phyloP scores from a whole-genome alignment of 2,329 filamentous ascomycete genomes.

The Hypoxylon sp. region DNA sequence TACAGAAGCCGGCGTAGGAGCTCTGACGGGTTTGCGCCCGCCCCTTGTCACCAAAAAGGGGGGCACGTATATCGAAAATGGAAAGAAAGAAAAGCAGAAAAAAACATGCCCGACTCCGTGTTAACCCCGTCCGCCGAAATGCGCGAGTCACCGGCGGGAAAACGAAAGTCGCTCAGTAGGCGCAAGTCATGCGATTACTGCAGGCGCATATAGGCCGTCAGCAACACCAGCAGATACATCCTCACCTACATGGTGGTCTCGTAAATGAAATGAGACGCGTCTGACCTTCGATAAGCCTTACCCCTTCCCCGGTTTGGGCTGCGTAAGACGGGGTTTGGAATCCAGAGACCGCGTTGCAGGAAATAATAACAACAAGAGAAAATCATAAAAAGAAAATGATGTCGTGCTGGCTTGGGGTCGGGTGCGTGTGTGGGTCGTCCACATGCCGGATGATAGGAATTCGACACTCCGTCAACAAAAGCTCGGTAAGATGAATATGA shows the following conservation, averaged over 20 bases:
- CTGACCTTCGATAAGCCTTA: constrained; percentile 30
- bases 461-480: constrained; percentile 5
- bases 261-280: constrained; percentile 10
- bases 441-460: constrained; percentile 22
- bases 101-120: not conserved
- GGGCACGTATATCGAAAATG: not conserved
- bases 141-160: not conserved
- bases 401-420: constrained; percentile 9
- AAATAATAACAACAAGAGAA: not conserved
- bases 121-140: constrained; percentile 13
- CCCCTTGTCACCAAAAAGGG: not conserved
- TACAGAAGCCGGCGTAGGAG: not conserved
- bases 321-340: constrained; percentile 38
- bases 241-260: too few species aligned
- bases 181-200: constrained; percentile 16
- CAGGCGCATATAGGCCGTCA: constrained; percentile 17
- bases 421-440: constrained; percentile 24
- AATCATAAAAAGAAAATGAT: not conserved
- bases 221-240: constrained; percentile 3
- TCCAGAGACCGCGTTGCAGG: constrained; percentile 28
- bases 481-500: constrained; percentile 11
- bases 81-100: not conserved
- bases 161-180: constrained; percentile 14
- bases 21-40: too few species aligned
- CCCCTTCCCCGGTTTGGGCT: constrained; percentile 10